phyloP scores from a whole-genome alignment of 2,329 filamentous ascomycete genomes.

The Pyrenochaeta sp. region DNA sequence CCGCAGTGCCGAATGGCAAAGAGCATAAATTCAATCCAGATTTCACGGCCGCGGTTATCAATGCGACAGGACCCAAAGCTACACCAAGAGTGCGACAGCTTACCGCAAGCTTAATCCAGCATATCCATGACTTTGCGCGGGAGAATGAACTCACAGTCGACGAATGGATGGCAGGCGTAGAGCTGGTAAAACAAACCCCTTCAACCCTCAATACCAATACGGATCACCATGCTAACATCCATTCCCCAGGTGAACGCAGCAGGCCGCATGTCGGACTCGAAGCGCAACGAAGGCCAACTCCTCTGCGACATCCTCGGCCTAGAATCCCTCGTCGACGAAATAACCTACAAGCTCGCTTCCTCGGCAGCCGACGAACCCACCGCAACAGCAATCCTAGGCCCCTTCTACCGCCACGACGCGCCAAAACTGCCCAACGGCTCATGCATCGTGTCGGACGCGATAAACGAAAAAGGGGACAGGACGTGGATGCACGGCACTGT shows the following conservation, averaged over 20 bases:
- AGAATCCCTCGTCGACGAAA: constrained; percentile 76
- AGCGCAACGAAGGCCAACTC: constrained; percentile 70
- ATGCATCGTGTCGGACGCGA: constrained; percentile 65
- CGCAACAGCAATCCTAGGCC: constrained; percentile 81
- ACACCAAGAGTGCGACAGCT: constrained; percentile 70
- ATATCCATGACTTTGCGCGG: constrained; percentile 80
- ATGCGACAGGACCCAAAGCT: constrained; percentile 75
- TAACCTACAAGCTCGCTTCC: constrained; percentile 72
- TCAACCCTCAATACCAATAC: not conserved
- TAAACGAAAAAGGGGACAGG: constrained; percentile 59
- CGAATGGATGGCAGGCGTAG: constrained; percentile 78
- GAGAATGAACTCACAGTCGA: constrained; percentile 81
- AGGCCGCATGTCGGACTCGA: constrained; percentile 68
- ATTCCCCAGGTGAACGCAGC: constrained; percentile 63
- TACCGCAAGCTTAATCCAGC: constrained; percentile 69
- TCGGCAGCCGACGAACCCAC: constrained; percentile 64
- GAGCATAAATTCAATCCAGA: constrained; percentile 70
- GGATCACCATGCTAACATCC: constrained; percentile 9
- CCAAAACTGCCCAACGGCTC: constrained; percentile 74
- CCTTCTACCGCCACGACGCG: constrained; percentile 81
- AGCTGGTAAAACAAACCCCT: constrained; percentile 61
- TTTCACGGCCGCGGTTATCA: constrained; percentile 78
- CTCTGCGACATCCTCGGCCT: constrained; percentile 67
- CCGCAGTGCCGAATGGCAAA: constrained; percentile 23
- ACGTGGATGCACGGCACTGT: constrained; percentile 72